Evolutionary conservation across 2,329 filamentous ascomycete species (phyloP), one percentile per base, ranked within the genome.

Genomic region (Volutella citrinella): DNA sequence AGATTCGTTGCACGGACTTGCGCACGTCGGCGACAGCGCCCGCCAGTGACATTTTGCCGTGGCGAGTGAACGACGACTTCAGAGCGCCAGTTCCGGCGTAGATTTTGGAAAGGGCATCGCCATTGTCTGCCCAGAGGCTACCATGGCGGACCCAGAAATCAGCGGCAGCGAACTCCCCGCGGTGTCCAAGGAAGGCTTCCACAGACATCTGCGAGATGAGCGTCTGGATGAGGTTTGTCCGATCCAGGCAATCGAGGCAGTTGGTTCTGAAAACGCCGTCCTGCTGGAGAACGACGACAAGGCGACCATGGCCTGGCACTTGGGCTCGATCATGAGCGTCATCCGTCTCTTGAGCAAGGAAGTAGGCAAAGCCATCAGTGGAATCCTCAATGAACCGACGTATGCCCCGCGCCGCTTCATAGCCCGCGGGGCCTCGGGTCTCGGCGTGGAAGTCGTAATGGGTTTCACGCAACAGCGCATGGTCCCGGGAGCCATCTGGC

Each of bases 361-460:
- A 95, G 56, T 95, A 97, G n/a, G 85, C 89, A 60, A 98, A 98
- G 0, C 82, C 81, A 44, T 95, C 82, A 7, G 87, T 84, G 16
- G 88, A 93, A 35, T 79, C 64, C 39, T 86, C 79, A 21, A 97
- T 87, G 48, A 87, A 82, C 30, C 78, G 74, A 27, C 82, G 80
- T 43, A 98, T 95, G 49, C 84, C 79, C 48, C 77, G 82, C n/a
- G 91, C 93, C 36, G 87, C 88, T 58, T 95, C 89, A 56, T 96
- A 97, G 4, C 91, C 91, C 36, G 78, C 76, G 1, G 87, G 84
- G 0, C 86, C 87, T 52, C 85, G 85, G 2, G 93, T 95, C 60
- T 97, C 89, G 5, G 90, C 91, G 56, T 97, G 90, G 40, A 98
- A 97, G 61, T 98, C 93, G 56, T 93, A 98, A 54, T 95, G 87